phyloP scores from a whole-genome alignment of 2,329 filamentous ascomycete genomes.

The Trichoderma harzianum region DNA sequence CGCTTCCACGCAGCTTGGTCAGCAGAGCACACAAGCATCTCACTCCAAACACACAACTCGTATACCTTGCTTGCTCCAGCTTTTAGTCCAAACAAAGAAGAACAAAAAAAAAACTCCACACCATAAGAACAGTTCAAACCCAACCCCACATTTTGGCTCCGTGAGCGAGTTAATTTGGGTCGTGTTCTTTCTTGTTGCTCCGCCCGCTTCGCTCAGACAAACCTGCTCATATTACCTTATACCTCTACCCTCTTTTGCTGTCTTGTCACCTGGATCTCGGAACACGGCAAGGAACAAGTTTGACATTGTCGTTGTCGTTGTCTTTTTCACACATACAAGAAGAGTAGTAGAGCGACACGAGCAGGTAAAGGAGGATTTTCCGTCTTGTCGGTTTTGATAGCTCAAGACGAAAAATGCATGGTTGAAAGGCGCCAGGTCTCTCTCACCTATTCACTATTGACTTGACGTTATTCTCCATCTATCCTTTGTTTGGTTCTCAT shows the following conservation, averaged over 20 bases:
- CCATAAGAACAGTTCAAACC: neutral
- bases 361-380: neutral
- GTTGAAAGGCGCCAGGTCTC: neutral
- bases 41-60: neutral
- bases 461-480: neutral
- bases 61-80: neutral
- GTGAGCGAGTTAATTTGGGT: constrained; percentile 18
- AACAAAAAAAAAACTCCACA: neutral
- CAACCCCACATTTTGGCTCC: neutral
- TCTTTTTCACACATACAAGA: neutral
- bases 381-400: neutral
- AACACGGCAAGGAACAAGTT: neutral
- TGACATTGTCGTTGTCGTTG: too few species aligned
- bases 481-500: neutral
- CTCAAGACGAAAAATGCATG: neutral
- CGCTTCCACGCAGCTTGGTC: neutral
- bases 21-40: neutral
- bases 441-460: neutral
- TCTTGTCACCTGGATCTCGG: neutral
- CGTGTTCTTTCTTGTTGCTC: neutral
- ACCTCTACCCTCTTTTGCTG: neutral
- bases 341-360: neutral
- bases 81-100: neutral
- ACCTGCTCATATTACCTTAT: neutral
- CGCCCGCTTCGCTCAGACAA: neutral